A percentile compares a stretch with the other conserved stretches of the same genome.
phyloP scores from a whole-genome alignment of 176 grass and related monocot genomes.

The Oryza officinalis region DNA sequence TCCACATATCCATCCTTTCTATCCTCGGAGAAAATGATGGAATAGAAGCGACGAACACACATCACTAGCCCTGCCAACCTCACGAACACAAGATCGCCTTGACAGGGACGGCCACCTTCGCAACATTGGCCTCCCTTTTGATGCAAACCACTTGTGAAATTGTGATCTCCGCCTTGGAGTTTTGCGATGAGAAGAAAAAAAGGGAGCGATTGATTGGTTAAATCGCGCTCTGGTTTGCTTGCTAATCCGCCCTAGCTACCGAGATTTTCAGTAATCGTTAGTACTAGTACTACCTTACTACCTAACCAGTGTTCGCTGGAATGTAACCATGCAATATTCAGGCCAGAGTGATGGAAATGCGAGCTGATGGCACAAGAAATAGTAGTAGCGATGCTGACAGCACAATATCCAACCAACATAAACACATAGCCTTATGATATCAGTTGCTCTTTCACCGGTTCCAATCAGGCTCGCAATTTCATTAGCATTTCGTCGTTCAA shows the following conservation, averaged over 20 bases:
- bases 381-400: neutral
- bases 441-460: neutral
- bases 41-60: neutral
- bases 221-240: neutral
- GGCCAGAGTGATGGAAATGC: neutral
- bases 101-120: neutral
- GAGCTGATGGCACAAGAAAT: neutral
- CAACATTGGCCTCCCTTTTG: constrained; percentile 8
- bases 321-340: neutral
- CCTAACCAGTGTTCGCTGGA: neutral
- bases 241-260: neutral
- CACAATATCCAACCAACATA: neutral
- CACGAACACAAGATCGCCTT: neutral
- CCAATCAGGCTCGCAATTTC: neutral
- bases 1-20: constrained; percentile 8
- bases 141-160: neutral
- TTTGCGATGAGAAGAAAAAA: neutral
- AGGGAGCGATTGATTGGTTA: no score
- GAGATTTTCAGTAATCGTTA: neutral
- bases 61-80: constrained; percentile 27
- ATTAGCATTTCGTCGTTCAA: neutral
- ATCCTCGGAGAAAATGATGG: constrained; percentile 29
- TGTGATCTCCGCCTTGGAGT: constrained; percentile 1
- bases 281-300: no score
- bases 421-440: neutral